phyloP scores from a whole-genome alignment of 2,329 filamentous ascomycete genomes.

The Fusarium oxysporum region DNA sequence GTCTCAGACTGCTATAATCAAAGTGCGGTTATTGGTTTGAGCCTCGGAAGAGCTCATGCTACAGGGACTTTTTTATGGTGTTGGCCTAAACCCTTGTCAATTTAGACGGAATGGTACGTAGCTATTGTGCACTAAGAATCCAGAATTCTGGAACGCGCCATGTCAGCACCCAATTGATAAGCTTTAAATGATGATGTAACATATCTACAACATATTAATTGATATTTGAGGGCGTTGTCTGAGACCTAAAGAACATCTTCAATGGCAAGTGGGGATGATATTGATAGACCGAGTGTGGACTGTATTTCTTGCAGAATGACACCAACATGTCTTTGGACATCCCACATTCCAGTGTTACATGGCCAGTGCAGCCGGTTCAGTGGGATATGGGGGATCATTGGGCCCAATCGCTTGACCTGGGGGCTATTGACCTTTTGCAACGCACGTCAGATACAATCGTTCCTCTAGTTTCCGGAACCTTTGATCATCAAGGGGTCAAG shows the following conservation, averaged over 20 bases:
- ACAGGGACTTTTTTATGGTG: slow-evolving; percentile 1
- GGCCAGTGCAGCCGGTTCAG: background rate
- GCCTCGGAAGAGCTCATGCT: background rate
- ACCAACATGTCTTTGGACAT: background rate
- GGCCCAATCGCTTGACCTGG: background rate
- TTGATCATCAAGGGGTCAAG: background rate
- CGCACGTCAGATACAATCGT: background rate
- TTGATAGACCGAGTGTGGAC: too few relatives aligned
- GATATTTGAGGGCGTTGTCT: background rate
- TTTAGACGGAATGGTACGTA: background rate
- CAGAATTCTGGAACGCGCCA: background rate
- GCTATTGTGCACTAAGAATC: background rate
- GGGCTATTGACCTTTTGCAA: slow-evolving; percentile 1
- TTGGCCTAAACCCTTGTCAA: background rate
- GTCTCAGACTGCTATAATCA: slow-evolving; percentile 9
- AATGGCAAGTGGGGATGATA: background rate
- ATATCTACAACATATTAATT: background rate
- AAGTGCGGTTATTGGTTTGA: slow-evolving; percentile 1
- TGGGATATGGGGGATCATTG: background rate
- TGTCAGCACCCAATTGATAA: slow-evolving; percentile 24
- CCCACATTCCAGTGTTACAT: background rate
- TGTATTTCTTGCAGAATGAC: background rate
- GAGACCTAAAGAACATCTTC: background rate
- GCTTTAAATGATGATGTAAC: background rate
- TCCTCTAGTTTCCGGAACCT: background rate